phyloP scores from a whole-genome alignment of 345 rosid species.

The Capsella bursapastoris region DNA sequence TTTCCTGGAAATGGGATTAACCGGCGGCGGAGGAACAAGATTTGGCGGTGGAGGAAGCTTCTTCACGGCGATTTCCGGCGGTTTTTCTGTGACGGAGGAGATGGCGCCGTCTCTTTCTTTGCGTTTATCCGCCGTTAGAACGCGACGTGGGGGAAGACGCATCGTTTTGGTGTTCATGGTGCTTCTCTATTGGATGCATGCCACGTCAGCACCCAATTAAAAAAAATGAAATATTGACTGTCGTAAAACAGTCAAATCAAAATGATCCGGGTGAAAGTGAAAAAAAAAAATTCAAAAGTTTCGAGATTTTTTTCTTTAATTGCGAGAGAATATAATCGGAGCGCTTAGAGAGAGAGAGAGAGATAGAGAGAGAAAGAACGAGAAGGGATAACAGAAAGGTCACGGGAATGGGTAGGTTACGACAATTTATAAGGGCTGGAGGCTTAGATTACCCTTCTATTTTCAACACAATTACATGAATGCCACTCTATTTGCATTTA shows the following conservation, averaged over 20 bases:
- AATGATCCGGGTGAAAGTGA: neutral
- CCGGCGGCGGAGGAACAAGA: constrained; percentile 14
- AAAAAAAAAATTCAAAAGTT: neutral
- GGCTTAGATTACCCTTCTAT: constrained; percentile 8
- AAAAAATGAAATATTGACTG: constrained; percentile 26
- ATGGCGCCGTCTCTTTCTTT: constrained; percentile 51
- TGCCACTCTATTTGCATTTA: constrained; percentile 26
- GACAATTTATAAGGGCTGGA: constrained; percentile 46
- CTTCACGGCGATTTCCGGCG: constrained; percentile 33
- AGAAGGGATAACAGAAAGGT: neutral
- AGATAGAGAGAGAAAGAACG: neutral
- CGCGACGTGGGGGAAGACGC: constrained; percentile 89
- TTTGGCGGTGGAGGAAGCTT: constrained; percentile 26
- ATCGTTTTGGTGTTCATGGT: constrained; percentile 75
- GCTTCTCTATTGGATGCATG: constrained; percentile 49
- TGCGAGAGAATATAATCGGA: neutral
- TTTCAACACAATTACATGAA: neutral
- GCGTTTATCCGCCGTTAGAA: constrained; percentile 64
- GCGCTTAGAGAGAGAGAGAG: constrained; percentile 4
- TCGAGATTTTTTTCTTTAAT: neutral
- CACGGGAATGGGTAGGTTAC: neutral
- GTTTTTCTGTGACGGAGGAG: constrained; percentile 35
- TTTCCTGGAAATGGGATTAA: constrained; percentile 18
- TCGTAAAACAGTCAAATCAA: neutral
- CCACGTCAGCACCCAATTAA: constrained; percentile 62